A percentile compares a stretch with the other conserved stretches of the same genome.
Conservation (phyloP, 164 flowering plant species). For the Dillenia turbinata region DNA sequence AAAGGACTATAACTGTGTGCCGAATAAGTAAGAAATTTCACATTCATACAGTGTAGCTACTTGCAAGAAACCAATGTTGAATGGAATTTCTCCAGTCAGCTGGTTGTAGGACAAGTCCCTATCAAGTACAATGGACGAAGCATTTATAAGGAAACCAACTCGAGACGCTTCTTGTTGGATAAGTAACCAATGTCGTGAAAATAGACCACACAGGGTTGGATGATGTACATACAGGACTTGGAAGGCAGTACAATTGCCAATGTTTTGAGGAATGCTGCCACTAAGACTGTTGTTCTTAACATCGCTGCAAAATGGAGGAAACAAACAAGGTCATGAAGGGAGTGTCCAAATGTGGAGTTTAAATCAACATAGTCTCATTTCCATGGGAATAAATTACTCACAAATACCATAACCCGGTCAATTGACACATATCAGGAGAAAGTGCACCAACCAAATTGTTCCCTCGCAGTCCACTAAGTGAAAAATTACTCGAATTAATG, state of each 20-base stretch:
- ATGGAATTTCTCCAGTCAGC: constrained; percentile 90
- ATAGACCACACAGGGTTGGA: not conserved
- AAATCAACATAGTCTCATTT: too few relatives aligned
- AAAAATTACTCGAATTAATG: not conserved
- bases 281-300: constrained; percentile 91
- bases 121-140: constrained; percentile 10
- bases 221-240: constrained; percentile 85
- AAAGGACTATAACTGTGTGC: not conserved
- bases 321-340: not conserved
- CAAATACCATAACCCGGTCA: constrained; percentile 97
- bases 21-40: not conserved
- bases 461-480: constrained; percentile 76
- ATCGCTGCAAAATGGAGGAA: constrained; percentile 51
- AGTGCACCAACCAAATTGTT: constrained; percentile 78
- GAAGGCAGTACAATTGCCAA: constrained; percentile 94
- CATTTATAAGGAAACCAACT: not conserved
- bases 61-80: constrained; percentile 95
- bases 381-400: constrained; percentile 35
- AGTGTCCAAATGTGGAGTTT: too few relatives aligned
- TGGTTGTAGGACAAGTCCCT: constrained; percentile 83
- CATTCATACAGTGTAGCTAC: constrained; percentile 88
- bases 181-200: not conserved
- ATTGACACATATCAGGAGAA: constrained; percentile 92
- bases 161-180: not conserved
- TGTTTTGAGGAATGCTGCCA: constrained; percentile 75